phyloP scores from a whole-genome alignment of 306 rosid species.

The Trichosanthes truncata region DNA sequence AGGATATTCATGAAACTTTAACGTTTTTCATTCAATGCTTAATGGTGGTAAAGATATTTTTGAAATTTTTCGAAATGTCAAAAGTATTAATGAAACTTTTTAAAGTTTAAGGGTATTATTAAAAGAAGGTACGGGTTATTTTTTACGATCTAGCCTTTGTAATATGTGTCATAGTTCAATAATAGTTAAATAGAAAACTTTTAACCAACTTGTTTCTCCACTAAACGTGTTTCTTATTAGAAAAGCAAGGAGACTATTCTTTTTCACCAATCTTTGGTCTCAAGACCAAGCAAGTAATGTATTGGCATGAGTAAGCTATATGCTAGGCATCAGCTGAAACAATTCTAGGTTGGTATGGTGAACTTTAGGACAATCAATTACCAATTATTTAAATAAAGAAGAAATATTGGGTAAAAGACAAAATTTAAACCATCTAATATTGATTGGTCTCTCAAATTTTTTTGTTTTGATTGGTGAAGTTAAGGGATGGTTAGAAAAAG shows the following conservation, averaged over 20 bases:
- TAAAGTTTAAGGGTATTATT: too few species aligned
- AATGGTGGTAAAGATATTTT: too few species aligned
- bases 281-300: neutral
- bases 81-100: too few species aligned
- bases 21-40: too few species aligned
- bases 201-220: neutral
- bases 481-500: neutral
- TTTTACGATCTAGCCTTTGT: neutral
- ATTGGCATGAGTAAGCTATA: neutral
- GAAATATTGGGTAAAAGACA: neutral
- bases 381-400: neutral
- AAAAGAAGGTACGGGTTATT: too few species aligned
- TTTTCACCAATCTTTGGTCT: neutral
- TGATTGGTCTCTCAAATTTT: too few species aligned
- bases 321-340: constrained; percentile 2
- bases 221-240: neutral
- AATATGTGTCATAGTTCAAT: neutral
- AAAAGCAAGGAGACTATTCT: neutral
- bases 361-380: neutral
- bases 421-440: neutral
- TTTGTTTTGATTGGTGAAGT: neutral
- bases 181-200: neutral
- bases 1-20: too few species aligned
- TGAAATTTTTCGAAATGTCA: too few species aligned
- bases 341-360: neutral